Percentiles rank a stretch among this genome's conserved stretches.
These are phyloP conservation scores for Graphilbum ipis-grandicollis DNA, from an alignment of 2,329 filamentous ascomycete genomes.

Conservation along the genomic window DNA sequence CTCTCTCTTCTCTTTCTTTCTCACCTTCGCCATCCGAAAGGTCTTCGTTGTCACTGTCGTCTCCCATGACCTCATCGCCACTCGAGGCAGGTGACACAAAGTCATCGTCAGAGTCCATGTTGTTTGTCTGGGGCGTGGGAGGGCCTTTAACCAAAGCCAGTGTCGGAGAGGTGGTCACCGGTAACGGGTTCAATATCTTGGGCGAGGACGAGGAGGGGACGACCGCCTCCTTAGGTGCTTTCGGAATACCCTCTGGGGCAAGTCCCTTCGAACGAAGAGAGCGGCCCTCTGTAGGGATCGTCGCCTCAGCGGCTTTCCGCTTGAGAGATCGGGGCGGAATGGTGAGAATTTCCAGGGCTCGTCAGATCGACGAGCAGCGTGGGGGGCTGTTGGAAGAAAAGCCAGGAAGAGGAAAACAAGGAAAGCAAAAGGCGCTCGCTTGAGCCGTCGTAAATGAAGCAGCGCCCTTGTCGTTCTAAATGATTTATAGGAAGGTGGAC, in stretches of 20 bases:
- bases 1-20: too few relatives aligned
- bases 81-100: slow-evolving; percentile 75
- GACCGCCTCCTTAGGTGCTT: slow-evolving; percentile 23
- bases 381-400: too few relatives aligned
- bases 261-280: slow-evolving; percentile 30
- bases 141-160: slow-evolving; percentile 3
- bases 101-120: slow-evolving; percentile 93
- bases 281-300: slow-evolving; percentile 28
- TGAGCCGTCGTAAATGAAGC: too few relatives aligned
- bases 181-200: background rate
- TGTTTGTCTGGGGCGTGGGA: slow-evolving; percentile 24
- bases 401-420: background rate
- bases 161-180: background rate
- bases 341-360: slow-evolving; percentile 19
- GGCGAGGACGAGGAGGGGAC: slow-evolving; percentile 36
- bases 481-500: too few relatives aligned
- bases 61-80: slow-evolving; percentile 55
- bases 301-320: slow-evolving; percentile 49
- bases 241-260: slow-evolving; percentile 38
- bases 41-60: slow-evolving; percentile 60
- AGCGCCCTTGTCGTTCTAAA: too few relatives aligned
- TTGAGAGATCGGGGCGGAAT: slow-evolving; percentile 44
- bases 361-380: slow-evolving; percentile 11
- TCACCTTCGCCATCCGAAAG: slow-evolving; percentile 34
- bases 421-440: background rate